Evolutionary conservation across 2,329 filamentous ascomycete genomes (phyloP).

Genomic region (Calonectria pseudoreteaudii): DNA sequence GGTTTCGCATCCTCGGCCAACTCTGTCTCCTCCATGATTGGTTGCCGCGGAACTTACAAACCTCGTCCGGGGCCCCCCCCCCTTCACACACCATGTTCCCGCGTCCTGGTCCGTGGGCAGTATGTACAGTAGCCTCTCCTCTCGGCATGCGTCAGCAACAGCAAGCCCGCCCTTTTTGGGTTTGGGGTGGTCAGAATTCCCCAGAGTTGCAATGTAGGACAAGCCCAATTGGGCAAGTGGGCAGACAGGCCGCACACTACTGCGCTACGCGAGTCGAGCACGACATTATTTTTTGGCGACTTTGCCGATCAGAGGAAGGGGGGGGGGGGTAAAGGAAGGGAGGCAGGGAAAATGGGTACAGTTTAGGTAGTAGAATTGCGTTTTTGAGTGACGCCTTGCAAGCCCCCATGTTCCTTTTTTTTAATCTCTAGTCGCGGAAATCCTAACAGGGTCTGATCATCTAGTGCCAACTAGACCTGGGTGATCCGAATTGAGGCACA

Average conservation of each 20-base stretch:
- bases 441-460: background rate
- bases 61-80: background rate
- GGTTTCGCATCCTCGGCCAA: background rate
- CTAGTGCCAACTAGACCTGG: background rate
- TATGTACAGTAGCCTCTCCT: no score
- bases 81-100: background rate
- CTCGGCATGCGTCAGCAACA: background rate
- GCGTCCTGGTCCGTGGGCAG: background rate
- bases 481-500: background rate
- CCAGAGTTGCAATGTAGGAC: background rate
- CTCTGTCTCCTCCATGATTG: background rate
- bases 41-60: background rate
- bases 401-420: background rate
- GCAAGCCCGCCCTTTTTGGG: background rate
- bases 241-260: background rate
- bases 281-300: background rate
- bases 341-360: no score
- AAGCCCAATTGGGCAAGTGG: background rate
- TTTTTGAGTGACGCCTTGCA: background rate
- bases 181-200: background rate
- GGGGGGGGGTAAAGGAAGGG: no score
- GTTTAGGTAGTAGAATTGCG: no score
- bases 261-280: constrained; percentile 2
- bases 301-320: background rate
- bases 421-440: background rate